A percentile compares a stretch with the other conserved stretches of the same genome.
These are phyloP conservation scores for Ascochyta clinopodiicola DNA, from an alignment of 2,329 filamentous ascomycete genomes.

Conservation along the genomic window DNA sequence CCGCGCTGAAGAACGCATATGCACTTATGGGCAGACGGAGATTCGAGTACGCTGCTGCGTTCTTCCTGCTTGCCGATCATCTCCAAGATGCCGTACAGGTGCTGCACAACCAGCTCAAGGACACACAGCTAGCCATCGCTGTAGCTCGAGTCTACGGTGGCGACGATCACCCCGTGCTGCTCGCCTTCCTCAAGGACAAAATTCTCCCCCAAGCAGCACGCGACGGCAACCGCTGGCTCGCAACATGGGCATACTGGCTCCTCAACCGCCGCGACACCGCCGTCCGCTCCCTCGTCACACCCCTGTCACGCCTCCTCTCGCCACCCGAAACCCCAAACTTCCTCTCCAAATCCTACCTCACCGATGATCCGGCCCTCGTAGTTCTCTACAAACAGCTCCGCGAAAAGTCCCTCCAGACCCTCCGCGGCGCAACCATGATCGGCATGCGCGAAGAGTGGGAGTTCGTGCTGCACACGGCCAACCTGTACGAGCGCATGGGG, in stretches of 20 bases:
- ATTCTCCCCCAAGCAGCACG: slow-evolving; percentile 78
- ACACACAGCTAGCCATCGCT: slow-evolving; percentile 87
- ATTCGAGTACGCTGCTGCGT: slow-evolving; percentile 94
- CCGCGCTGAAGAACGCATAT: slow-evolving; percentile 95
- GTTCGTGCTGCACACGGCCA: slow-evolving; percentile 85
- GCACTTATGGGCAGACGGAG: slow-evolving; percentile 88
- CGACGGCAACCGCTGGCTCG: slow-evolving; percentile 90
- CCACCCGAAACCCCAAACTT: slow-evolving; percentile 72
- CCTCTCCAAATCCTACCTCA: slow-evolving; percentile 79
- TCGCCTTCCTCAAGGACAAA: slow-evolving; percentile 77
- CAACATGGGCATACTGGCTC: slow-evolving; percentile 96
- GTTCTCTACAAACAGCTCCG: slow-evolving; percentile 87
- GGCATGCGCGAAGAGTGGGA: slow-evolving; percentile 82
- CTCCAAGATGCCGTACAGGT: slow-evolving; percentile 85
- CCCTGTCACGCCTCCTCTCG: slow-evolving; percentile 75
- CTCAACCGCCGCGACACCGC: slow-evolving; percentile 81
- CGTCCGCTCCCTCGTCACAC: slow-evolving; percentile 81
- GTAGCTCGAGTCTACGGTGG: slow-evolving; percentile 88
- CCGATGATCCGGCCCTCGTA: slow-evolving; percentile 88
- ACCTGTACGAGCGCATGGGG: slow-evolving; percentile 87
- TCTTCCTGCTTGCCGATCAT: slow-evolving; percentile 89
- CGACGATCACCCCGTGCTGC: slow-evolving; percentile 76
- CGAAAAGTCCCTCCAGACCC: slow-evolving; percentile 79
- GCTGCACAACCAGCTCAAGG: slow-evolving; percentile 83
- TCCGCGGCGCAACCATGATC: slow-evolving; percentile 83